phyloP scores from a whole-genome alignment of 164 flowering plant species.

The Nelumbo lutea region DNA sequence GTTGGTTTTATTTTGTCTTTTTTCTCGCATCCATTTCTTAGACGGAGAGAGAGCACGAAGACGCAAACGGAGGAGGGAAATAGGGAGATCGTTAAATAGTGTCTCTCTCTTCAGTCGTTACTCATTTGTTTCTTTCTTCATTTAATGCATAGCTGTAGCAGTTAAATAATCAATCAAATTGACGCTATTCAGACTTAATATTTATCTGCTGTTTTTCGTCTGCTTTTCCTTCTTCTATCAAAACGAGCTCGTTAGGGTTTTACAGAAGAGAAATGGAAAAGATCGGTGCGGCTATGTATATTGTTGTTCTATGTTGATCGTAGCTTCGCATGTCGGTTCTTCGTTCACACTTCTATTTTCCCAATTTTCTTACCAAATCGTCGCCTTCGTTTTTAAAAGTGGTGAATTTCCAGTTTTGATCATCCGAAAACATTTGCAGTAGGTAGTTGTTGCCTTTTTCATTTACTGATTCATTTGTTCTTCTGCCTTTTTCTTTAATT shows the following conservation, averaged over 20 bases:
- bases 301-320: not conserved
- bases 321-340: not conserved
- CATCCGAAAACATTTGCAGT: not conserved
- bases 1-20: no score
- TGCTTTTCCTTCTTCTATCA: no score
- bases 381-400: not conserved
- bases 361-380: not conserved
- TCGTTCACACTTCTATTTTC: not conserved
- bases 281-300: not conserved
- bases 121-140: no score
- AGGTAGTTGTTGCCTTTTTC: not conserved
- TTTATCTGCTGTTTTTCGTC: no score
- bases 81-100: no score
- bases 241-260: no score
- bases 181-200: slow-evolving; percentile 2
- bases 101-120: no score
- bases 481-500: not conserved
- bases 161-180: no score
- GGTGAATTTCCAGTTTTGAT: not conserved
- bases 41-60: no score
- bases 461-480: not conserved
- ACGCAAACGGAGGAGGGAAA: no score
- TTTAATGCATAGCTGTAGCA: no score
- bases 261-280: not conserved
- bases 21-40: no score